Conservation (phyloP, 305 asterid genomes). For the Fraxinus baroniana region DNA sequence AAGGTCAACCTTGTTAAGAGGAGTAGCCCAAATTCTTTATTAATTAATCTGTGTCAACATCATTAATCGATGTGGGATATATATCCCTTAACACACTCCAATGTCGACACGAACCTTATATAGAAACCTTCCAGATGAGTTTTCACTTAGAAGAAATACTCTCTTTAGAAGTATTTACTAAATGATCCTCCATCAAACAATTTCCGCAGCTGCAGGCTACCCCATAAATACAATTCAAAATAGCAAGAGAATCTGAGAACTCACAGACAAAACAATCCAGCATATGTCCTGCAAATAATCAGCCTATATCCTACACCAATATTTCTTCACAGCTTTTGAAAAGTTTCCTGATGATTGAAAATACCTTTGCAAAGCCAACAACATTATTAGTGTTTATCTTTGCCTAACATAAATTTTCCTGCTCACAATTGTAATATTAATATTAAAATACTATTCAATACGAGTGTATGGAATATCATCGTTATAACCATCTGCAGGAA, state of each 20-base stretch:
- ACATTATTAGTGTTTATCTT: not conserved
- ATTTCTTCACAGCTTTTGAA: not conserved
- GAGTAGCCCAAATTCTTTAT: too few species aligned
- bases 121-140: not conserved
- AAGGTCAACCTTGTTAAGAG: too few species aligned
- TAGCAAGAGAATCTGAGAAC: not conserved
- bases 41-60: too few species aligned
- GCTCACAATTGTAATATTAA: not conserved
- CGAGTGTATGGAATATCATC: not conserved
- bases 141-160: not conserved
- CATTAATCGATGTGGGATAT: too few species aligned
- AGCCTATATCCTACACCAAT: not conserved
- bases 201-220: not conserved
- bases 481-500: not conserved
- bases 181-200: not conserved
- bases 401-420: not conserved
- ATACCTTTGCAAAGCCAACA: not conserved
- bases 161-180: not conserved
- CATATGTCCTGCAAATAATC: not conserved
- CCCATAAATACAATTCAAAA: not conserved
- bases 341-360: not conserved
- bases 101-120: not conserved
- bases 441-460: not conserved
- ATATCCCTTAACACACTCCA: too few species aligned
- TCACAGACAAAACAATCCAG: not conserved